Percentiles rank a stretch among this genome's conserved stretches.
Evolutionary conservation across 805 yeast species (phyloP).

Genomic region (Cyberlindnera japonica): DNA sequence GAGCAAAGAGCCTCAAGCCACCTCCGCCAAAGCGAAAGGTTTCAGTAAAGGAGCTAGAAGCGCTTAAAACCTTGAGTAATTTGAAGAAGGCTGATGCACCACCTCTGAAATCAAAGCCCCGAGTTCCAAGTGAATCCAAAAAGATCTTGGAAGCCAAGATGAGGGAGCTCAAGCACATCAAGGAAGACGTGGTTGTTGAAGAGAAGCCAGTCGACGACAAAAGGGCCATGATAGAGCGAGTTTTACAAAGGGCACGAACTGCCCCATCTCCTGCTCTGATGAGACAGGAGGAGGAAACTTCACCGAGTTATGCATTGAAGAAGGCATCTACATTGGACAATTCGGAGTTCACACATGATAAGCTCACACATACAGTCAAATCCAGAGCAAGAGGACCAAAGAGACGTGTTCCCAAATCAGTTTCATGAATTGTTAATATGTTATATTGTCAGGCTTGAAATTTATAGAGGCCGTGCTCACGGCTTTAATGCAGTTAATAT

Average conservation of each 20-base stretch:
- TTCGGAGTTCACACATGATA: slow-evolving; percentile 4
- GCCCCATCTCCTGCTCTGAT: slow-evolving; percentile 13
- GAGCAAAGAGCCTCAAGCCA: slow-evolving; percentile 14
- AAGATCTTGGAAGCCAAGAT: slow-evolving; percentile 16
- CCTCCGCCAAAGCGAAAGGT: slow-evolving; percentile 17
- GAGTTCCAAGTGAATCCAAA: slow-evolving; percentile 23
- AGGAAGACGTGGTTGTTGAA: slow-evolving; percentile 1
- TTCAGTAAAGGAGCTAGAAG: slow-evolving; percentile 20
- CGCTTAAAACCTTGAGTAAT: slow-evolving; percentile 12
- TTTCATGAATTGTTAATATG: no score
- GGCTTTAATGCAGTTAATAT: no score
- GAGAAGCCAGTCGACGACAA: slow-evolving; percentile 2
- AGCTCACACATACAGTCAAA: slow-evolving; percentile 30
- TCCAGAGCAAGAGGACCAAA: slow-evolving; percentile 35
- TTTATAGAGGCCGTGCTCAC: no score
- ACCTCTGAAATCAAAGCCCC: slow-evolving; percentile 16
- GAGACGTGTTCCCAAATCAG: slow-evolving; percentile 31
- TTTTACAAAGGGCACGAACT: slow-evolving; percentile 20
- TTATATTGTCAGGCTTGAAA: no score
- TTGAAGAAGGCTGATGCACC: slow-evolving; percentile 18
- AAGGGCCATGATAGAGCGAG: slow-evolving; percentile 16
- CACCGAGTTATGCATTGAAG: slow-evolving; percentile 2
- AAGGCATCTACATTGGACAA: slow-evolving; percentile 26
- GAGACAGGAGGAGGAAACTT: neutral
- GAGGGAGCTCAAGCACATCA: slow-evolving; percentile 13